Evolutionary conservation across 768 basidiomycete genomes (phyloP), one percentile per base, ranked within the genome.

Genomic region (Mycena polygramma): DNA sequence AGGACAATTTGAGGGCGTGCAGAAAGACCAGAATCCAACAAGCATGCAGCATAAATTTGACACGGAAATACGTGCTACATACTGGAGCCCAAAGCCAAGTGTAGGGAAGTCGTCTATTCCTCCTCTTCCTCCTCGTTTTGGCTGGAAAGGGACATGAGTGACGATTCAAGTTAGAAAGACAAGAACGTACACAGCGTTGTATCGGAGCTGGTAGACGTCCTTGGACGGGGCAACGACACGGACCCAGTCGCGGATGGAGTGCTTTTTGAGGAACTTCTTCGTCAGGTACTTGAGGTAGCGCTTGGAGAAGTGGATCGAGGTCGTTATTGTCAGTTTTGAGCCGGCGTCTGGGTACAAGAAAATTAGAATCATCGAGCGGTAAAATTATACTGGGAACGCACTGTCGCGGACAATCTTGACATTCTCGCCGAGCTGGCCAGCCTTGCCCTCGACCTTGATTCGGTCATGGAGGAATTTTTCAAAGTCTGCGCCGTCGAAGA

Each of bases 251-350:
- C 96, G 92, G 76, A 98, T 88, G 53, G 87, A 84, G 85, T 97
- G 96, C 90, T 98, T 98, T 90, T 99, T 99, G 84, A 99, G 88
- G 89, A 95, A 97, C 87, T 97, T 97, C 89, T 99, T 99, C 72
- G 97, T 98, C 70, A 99, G 88, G 85, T 99, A 99, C 84, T 99
- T 98, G 81, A 98, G 91, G 83, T 98, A 98, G 66, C 95, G 90
- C 86, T 99, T 99, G 59, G 97, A 98, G 84, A 98, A 93, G 66
- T 95, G 91, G 80, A 97, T 91, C 78, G 85, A 91, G 62, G 96
- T 92, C 60, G 92, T 90, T 75, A 99, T 90, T 65, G 91, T 92
- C 81, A 99, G 88, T 84, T 92, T 95, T 78, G 86, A 91, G 82
- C 89, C 90, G 72, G 91, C 93, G 72, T 24, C 67, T 63, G 43